A percentile compares a stretch with the other conserved stretches of the same genome.
phyloP scores from a whole-genome alignment of 164 flowering plant species.

The Chimonanthus salicifolius region DNA sequence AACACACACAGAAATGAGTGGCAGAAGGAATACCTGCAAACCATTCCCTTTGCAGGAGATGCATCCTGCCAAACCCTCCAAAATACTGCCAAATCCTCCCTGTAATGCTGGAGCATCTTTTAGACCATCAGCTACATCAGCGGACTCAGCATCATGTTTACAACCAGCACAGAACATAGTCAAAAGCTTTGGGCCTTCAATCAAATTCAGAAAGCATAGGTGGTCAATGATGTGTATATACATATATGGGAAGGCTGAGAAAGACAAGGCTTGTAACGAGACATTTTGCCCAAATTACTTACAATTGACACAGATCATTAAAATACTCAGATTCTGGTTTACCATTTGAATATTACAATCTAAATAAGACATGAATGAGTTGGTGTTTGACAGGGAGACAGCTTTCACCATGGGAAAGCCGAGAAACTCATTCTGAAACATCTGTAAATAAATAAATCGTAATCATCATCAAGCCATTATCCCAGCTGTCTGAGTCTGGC shows the following conservation, averaged over 20 bases:
- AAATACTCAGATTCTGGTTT: not conserved
- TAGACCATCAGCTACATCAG: conserved; percentile 16
- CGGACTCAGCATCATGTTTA: conserved; percentile 24
- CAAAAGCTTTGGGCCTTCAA: conserved; percentile 65
- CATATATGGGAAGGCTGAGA: not conserved
- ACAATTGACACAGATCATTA: not conserved
- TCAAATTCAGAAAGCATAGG: conserved; percentile 9
- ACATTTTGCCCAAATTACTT: not conserved
- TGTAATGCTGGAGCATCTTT: conserved; percentile 18
- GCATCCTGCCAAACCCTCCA: conserved; percentile 77
- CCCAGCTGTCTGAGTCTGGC: too few species aligned
- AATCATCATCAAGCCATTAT: too few species aligned
- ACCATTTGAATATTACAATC: not conserved
- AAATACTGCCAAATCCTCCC: conserved; percentile 29
- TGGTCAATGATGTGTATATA: not conserved
- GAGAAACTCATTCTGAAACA: not conserved
- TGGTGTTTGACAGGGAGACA: not conserved
- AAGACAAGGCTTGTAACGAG: not conserved
- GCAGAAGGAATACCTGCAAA: conserved; percentile 35
- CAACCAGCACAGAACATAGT: conserved; percentile 37
- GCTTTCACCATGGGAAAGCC: not conserved
- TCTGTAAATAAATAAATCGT: too few species aligned
- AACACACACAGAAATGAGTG: not conserved
- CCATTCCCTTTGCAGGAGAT: conserved; percentile 44
- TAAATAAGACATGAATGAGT: not conserved